These are phyloP conservation scores for Pholiota conissans DNA, from an alignment of 768 basidiomycete species.

Conservation along the genomic window DNA sequence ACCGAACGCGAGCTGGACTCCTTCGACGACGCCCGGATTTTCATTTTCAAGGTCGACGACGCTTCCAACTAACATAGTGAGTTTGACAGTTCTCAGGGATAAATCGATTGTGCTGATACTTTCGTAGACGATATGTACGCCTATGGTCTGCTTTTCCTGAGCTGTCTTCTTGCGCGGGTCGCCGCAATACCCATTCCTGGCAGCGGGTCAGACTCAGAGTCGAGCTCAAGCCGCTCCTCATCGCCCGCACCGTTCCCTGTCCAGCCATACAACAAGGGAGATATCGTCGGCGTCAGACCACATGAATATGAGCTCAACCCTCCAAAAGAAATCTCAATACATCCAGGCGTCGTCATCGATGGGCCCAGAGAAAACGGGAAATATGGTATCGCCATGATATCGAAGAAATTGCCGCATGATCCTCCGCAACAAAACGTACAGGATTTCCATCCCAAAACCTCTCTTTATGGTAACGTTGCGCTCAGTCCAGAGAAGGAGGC, in stretches of 20 bases:
- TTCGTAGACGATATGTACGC: background rate
- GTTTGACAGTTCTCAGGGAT: background rate
- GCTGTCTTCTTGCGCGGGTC: background rate
- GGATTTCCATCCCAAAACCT: slow-evolving; percentile 11
- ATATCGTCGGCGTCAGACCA: slow-evolving; percentile 19
- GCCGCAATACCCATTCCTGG: background rate
- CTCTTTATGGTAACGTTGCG: slow-evolving; percentile 18
- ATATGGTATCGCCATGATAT: slow-evolving; percentile 23
- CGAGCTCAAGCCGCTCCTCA: background rate
- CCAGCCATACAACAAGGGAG: slow-evolving; percentile 12
- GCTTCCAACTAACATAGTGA: background rate
- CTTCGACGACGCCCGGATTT: background rate
- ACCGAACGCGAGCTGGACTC: slow-evolving; percentile 19
- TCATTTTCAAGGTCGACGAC: background rate
- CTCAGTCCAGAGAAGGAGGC: slow-evolving; percentile 12
- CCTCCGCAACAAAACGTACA: slow-evolving; percentile 22
- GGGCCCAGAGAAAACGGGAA: slow-evolving; percentile 14
- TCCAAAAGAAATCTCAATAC: slow-evolving; percentile 19
- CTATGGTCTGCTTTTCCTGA: background rate
- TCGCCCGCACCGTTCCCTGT: background rate
- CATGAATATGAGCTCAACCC: slow-evolving; percentile 15
- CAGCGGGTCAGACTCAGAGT: background rate
- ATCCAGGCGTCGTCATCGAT: slow-evolving; percentile 22
- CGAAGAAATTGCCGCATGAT: slow-evolving; percentile 21
- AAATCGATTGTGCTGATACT: background rate